Evolutionary conservation across 2,329 filamentous ascomycete species (phyloP).

Genomic region (Stemphylium lycopersici): DNA sequence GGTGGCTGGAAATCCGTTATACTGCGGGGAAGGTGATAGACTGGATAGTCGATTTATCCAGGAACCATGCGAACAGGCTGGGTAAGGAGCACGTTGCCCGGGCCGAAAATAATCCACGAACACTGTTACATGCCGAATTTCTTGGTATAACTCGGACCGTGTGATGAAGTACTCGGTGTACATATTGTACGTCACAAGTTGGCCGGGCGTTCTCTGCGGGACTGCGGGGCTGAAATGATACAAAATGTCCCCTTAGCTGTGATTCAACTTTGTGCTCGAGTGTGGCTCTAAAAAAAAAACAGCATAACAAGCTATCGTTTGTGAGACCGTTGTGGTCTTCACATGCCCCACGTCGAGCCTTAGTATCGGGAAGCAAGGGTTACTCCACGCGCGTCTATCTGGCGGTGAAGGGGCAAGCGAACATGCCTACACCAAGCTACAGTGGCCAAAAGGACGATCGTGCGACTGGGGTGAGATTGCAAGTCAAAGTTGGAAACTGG

Average conservation of each 20-base stretch:
- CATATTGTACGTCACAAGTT: constrained; percentile 7
- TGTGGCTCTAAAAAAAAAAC: neutral
- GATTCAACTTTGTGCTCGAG: constrained; percentile 2
- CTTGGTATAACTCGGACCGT: constrained; percentile 14
- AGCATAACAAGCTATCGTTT: neutral
- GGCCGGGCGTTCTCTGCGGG: constrained; percentile 9
- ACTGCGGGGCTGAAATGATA: constrained; percentile 15
- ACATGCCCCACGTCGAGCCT: constrained; percentile 1
- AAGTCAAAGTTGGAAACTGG: constrained; percentile 14
- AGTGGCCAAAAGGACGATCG: constrained; percentile 8
- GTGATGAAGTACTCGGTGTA: constrained; percentile 14
- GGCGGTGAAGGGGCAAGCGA: constrained; percentile 14
- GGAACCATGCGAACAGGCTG: constrained; percentile 3
- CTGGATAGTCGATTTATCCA: constrained; percentile 17
- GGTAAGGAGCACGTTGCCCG: constrained; percentile 2
- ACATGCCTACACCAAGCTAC: neutral
- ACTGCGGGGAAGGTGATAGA: constrained; percentile 7
- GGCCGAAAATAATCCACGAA: constrained; percentile 5
- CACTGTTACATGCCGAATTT: constrained; percentile 6
- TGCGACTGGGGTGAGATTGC: constrained; percentile 15
- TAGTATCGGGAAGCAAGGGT: constrained; percentile 3
- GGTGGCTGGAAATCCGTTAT: neutral
- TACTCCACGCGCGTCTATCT: constrained; percentile 1
- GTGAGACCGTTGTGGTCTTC: neutral
- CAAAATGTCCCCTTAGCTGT: constrained; percentile 7